A percentile compares a stretch with the other conserved stretches of the same genome.
Evolutionary conservation across 2,329 filamentous ascomycete genomes (phyloP).

Genomic region (Trichophyton verrucosum): DNA sequence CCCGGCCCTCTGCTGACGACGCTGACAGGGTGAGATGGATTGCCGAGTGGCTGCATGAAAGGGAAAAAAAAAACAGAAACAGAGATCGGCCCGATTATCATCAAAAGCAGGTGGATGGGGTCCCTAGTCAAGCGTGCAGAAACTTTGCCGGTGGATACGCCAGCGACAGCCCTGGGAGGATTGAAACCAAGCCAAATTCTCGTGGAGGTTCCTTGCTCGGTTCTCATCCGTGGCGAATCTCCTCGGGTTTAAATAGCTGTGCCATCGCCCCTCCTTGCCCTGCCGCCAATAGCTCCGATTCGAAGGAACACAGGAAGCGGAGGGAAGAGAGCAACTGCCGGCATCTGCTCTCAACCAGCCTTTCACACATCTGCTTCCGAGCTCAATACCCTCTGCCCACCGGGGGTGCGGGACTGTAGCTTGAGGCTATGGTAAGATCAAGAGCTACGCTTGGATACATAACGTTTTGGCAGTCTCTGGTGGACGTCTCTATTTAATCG

Average conservation of each 20-base stretch:
- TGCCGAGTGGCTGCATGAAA: neutral
- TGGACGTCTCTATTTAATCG: neutral
- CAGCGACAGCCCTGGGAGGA: neutral
- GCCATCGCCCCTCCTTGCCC: neutral
- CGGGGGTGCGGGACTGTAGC: neutral
- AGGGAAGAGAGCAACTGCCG: neutral
- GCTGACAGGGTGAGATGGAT: neutral
- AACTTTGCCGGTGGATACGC: slow-evolving; percentile 1
- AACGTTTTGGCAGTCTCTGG: neutral
- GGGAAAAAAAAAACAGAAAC: neutral
- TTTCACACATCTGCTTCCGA: neutral
- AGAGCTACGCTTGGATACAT: neutral
- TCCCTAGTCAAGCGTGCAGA: neutral
- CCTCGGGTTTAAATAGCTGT: neutral
- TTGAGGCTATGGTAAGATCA: neutral
- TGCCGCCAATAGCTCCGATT: neutral
- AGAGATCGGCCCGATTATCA: slow-evolving; percentile 1
- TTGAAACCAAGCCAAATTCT: slow-evolving; percentile 1
- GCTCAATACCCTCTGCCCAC: neutral
- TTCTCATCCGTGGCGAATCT: neutral
- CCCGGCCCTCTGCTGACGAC: neutral
- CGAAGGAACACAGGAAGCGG: too few species aligned
- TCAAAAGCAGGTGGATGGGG: neutral
- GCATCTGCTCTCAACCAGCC: neutral
- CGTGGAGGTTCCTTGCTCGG: neutral